These are phyloP conservation scores for Penicillium frequentans DNA, from an alignment of 2,329 filamentous ascomycete species.

Conservation along the genomic window DNA sequence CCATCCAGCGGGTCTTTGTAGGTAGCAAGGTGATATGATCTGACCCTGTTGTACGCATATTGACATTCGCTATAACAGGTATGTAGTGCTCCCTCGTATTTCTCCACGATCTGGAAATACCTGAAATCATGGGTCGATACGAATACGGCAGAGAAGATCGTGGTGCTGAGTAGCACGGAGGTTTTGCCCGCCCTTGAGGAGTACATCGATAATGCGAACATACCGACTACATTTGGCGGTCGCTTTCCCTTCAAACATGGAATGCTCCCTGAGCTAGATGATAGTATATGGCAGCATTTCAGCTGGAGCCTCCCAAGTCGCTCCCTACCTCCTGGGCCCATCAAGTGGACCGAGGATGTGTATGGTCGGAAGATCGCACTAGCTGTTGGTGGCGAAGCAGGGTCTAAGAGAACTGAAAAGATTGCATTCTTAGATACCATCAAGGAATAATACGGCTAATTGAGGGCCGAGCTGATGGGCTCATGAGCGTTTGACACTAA, in stretches of 20 bases:
- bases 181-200: slow-evolving; percentile 14
- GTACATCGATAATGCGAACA: slow-evolving; percentile 18
- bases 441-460: not conserved
- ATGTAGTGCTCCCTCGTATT: slow-evolving; percentile 26
- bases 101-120: slow-evolving; percentile 23
- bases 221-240: slow-evolving; percentile 23
- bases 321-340: slow-evolving; percentile 16
- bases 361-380: slow-evolving; percentile 11
- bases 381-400: slow-evolving; percentile 18
- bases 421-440: not conserved
- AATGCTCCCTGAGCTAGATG: slow-evolving; percentile 19
- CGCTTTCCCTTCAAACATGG: slow-evolving; percentile 19
- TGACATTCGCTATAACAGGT: slow-evolving; percentile 11
- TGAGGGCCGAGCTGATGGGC: too few relatives aligned
- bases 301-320: not conserved
- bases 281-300: slow-evolving; percentile 8
- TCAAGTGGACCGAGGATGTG: slow-evolving; percentile 19
- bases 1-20: slow-evolving; percentile 22
- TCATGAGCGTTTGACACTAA: too few relatives aligned
- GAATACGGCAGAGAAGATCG: slow-evolving; percentile 25
- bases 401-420: not conserved
- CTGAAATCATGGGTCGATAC: slow-evolving; percentile 27
- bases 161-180: slow-evolving; percentile 15
- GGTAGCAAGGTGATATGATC: not conserved
- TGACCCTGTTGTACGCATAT: not conserved